phyloP scores from a whole-genome alignment of 352 stramenopile species.

The Phytopythium sindhum region DNA sequence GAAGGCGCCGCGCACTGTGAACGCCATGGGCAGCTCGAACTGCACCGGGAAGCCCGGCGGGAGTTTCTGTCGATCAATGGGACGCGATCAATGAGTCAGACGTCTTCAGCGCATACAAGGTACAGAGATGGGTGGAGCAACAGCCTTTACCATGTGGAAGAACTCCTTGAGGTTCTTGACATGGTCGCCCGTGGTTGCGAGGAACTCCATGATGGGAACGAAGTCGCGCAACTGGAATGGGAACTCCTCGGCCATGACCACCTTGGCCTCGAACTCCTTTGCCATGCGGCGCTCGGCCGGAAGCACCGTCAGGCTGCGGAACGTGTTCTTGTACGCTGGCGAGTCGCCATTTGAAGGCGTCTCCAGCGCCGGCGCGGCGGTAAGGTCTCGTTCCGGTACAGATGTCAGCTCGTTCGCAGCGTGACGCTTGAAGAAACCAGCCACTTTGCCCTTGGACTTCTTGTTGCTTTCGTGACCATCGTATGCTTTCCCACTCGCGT shows the following conservation, averaged over 20 bases:
- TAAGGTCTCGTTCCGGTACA: not conserved
- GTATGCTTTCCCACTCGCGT: not conserved
- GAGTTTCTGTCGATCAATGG: slow-evolving; percentile 43
- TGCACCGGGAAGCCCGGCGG: slow-evolving; percentile 74
- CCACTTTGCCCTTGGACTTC: slow-evolving; percentile 14
- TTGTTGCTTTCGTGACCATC: not conserved
- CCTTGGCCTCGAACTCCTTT: slow-evolving; percentile 79
- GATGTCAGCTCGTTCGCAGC: not conserved
- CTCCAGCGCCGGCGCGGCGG: not conserved
- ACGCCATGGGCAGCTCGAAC: slow-evolving; percentile 83
- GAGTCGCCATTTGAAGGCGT: slow-evolving; percentile 2
- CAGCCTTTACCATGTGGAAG: slow-evolving; percentile 63
- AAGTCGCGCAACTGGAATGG: slow-evolving; percentile 73
- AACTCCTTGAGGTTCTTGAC: slow-evolving; percentile 82
- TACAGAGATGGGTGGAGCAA: not conserved
- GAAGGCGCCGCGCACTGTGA: slow-evolving; percentile 77
- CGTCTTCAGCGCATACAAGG: not conserved
- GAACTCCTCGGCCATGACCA: slow-evolving; percentile 75
- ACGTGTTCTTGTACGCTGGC: slow-evolving; percentile 38
- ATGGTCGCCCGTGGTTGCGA: slow-evolving; percentile 71
- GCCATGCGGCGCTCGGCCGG: slow-evolving; percentile 32
- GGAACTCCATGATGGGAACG: slow-evolving; percentile 70
- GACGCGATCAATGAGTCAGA: not conserved
- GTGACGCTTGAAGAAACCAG: slow-evolving; percentile 42
- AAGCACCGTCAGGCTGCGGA: slow-evolving; percentile 60